Evolutionary conservation across 805 yeast genomes (phyloP).

Genomic region (Monosporozyma unispora): DNA sequence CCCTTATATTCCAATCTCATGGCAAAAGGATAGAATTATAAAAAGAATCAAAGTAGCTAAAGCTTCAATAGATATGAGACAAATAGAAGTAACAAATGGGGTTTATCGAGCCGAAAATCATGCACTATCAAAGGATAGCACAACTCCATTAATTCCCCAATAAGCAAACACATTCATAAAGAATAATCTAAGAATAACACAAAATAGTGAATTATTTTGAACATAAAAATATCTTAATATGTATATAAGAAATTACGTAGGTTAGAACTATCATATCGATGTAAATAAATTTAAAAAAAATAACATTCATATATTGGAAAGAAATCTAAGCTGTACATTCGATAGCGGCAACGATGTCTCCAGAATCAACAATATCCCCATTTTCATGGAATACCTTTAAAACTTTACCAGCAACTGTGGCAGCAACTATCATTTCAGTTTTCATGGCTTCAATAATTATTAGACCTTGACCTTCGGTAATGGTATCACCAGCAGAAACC

Average conservation of each 20-base stretch:
- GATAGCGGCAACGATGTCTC: slow-evolving; percentile 80
- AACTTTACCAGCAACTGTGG: slow-evolving; percentile 66
- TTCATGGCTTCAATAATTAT: slow-evolving; percentile 96
- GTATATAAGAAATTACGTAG: not conserved
- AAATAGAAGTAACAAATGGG: not conserved
- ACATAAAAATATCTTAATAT: not conserved
- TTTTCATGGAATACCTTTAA: slow-evolving; percentile 64
- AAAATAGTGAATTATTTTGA: not conserved
- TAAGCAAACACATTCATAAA: not conserved
- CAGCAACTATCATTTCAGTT: slow-evolving; percentile 85
- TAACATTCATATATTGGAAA: no score
- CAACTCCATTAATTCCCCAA: slow-evolving; percentile 14
- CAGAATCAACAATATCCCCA: slow-evolving; percentile 96
- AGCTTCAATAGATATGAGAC: slow-evolving; percentile 20
- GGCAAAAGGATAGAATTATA: slow-evolving; percentile 48
- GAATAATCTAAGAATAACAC: not conserved
- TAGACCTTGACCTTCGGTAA: slow-evolving; percentile 66
- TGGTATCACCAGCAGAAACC: slow-evolving; percentile 68
- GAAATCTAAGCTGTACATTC: not conserved
- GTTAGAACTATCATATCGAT: no score
- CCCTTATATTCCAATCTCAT: slow-evolving; percentile 51
- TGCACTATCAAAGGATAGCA: slow-evolving; percentile 22
- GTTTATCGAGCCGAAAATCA: slow-evolving; percentile 1
- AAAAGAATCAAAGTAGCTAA: slow-evolving; percentile 30
- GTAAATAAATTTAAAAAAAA: no score